These are phyloP conservation scores for Russula brevipes DNA, from an alignment of 768 basidiomycete species.

Conservation along the genomic window DNA sequence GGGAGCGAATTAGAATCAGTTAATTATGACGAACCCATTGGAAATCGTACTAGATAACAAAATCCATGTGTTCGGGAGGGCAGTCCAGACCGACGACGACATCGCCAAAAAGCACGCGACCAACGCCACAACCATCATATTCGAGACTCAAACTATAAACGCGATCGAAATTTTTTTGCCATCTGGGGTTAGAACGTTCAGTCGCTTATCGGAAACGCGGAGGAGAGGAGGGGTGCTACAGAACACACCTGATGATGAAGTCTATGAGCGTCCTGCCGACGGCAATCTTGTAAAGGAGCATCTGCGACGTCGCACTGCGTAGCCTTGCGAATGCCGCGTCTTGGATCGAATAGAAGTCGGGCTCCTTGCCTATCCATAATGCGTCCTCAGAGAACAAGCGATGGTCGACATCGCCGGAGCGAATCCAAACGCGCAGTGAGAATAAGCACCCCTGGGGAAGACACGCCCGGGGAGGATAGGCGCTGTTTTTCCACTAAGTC, in stretches of 20 bases:
- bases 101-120: constrained; percentile 49
- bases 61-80: constrained; percentile 49
- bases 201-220: neutral
- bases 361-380: constrained; percentile 61
- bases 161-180: constrained; percentile 41
- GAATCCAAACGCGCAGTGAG: constrained; percentile 61
- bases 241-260: constrained; percentile 48
- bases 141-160: constrained; percentile 54
- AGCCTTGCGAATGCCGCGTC: constrained; percentile 53
- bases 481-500: constrained; percentile 32
- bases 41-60: constrained; percentile 54
- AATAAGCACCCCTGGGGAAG: constrained; percentile 51
- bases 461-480: constrained; percentile 55
- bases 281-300: constrained; percentile 49
- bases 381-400: constrained; percentile 60
- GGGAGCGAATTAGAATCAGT: neutral
- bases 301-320: constrained; percentile 39
- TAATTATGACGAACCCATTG: neutral
- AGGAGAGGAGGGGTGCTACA: neutral
- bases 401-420: constrained; percentile 53
- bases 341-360: constrained; percentile 53
- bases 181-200: constrained; percentile 36
- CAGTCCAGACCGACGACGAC: constrained; percentile 48
- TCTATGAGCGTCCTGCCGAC: constrained; percentile 54
- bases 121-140: constrained; percentile 61